Evolutionary conservation across 371 early-diverging fungal genomes (phyloP).

Genomic region (Amoeboaphelidium protococcarum): DNA sequence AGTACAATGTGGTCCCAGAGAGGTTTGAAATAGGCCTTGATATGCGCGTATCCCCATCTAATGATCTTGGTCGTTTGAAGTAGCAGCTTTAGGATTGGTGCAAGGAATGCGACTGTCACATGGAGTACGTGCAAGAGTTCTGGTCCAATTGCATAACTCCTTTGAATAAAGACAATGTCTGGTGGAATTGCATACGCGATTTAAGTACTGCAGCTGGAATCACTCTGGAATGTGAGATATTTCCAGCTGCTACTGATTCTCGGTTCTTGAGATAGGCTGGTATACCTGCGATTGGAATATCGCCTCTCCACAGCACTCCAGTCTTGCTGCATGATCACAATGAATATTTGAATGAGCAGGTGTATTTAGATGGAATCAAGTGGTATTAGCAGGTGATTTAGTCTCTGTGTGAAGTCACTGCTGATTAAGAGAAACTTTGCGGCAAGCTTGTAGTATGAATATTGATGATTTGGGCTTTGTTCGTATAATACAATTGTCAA

Average conservation of each 20-base stretch:
- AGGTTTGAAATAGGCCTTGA: constrained; percentile 30
- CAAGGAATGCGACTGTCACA: constrained; percentile 17
- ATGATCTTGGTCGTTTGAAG: constrained; percentile 25
- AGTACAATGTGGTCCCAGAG: constrained; percentile 39
- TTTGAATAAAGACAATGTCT: constrained; percentile 21
- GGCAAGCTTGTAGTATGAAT: no score
- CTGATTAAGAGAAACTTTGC: background rate
- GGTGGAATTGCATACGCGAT: constrained; percentile 26
- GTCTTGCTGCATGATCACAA: constrained; percentile 50
- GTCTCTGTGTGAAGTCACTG: constrained; percentile 4
- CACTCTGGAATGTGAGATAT: constrained; percentile 30
- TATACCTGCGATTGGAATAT: constrained; percentile 39
- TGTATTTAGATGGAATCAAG: constrained; percentile 30
- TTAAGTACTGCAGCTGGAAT: constrained; percentile 12
- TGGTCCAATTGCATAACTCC: constrained; percentile 17
- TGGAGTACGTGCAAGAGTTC: constrained; percentile 26
- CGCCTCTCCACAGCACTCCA: constrained; percentile 36
- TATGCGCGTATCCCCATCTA: constrained; percentile 32
- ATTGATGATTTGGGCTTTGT: no score
- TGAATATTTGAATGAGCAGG: constrained; percentile 38
- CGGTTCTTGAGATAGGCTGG: constrained; percentile 35
- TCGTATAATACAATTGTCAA: no score
- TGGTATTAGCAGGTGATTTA: constrained; percentile 28
- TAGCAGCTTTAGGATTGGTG: constrained; percentile 22
- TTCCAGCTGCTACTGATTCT: constrained; percentile 49